Percentiles rank a stretch among this genome's conserved stretches.
Conservation (phyloP, 345 rosid genomes). For the Aegle marmelos region DNA sequence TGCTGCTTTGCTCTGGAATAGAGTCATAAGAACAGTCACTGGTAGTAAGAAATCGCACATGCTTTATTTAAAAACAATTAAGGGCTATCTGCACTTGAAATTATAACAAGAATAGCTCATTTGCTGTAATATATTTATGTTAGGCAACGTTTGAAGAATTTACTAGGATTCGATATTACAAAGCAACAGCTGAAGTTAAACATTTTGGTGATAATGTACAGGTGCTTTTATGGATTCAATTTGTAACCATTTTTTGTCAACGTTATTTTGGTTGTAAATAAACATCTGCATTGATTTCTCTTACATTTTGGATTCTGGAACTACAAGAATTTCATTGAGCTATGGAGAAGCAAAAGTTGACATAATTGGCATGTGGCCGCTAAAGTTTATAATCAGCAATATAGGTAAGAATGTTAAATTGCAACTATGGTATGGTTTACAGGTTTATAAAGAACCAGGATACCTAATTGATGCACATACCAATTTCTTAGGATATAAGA, state of each 20-base stretch:
- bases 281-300: background rate
- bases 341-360: slow-evolving; percentile 95
- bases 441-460: background rate
- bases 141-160: too few relatives aligned
- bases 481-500: background rate
- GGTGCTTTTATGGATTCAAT: slow-evolving; percentile 36
- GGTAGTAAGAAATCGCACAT: too few relatives aligned
- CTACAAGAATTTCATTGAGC: slow-evolving; percentile 88
- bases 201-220: slow-evolving; percentile 70
- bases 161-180: too few relatives aligned
- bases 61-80: too few relatives aligned
- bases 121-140: too few relatives aligned
- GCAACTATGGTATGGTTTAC: background rate
- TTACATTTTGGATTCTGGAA: slow-evolving; percentile 45
- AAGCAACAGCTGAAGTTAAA: too few relatives aligned
- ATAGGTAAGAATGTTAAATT: slow-evolving; percentile 18
- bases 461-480: background rate
- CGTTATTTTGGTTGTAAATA: background rate
- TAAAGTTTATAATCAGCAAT: slow-evolving; percentile 68
- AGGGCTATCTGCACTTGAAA: too few relatives aligned
- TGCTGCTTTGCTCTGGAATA: too few relatives aligned
- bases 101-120: too few relatives aligned
- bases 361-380: slow-evolving; percentile 93
- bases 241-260: background rate
- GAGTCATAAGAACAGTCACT: too few relatives aligned